Conservation (phyloP, 768 basidiomycete species). For the Hemileccinum rubropunctum region DNA sequence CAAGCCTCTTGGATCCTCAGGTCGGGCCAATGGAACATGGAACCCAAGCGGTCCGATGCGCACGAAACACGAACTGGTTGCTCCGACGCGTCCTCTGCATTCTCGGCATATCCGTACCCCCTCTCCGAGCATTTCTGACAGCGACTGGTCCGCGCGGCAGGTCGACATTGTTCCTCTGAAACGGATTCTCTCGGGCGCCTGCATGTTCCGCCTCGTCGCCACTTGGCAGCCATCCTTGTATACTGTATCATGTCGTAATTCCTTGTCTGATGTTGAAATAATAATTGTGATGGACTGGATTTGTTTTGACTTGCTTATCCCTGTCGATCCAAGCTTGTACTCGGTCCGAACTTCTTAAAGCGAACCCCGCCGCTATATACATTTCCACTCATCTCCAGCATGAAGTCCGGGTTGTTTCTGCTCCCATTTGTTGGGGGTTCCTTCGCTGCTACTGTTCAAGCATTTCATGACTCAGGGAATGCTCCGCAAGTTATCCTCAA, state of each 20-base stretch:
- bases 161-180: not conserved
- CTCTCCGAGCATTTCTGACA: constrained; percentile 14
- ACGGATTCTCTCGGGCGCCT: not conserved
- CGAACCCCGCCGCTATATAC: not conserved
- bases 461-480: constrained; percentile 2
- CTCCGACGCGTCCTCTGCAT: constrained; percentile 16
- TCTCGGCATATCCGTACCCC: constrained; percentile 14
- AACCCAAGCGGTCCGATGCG: constrained; percentile 10
- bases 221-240: not conserved
- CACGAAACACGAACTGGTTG: constrained; percentile 9
- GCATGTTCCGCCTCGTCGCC: not conserved
- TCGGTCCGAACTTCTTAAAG: not conserved
- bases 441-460: constrained; percentile 18
- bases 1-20: constrained; percentile 26
- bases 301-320: constrained; percentile 10
- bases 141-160: not conserved
- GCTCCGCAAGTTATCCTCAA: constrained; percentile 24
- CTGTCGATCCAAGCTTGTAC: constrained; percentile 4
- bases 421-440: constrained; percentile 19
- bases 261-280: not conserved
- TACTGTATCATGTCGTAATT: constrained; percentile 2
- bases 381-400: not conserved
- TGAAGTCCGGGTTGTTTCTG: constrained; percentile 16
- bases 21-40: constrained; percentile 19
- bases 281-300: not conserved